Conservation (phyloP, 768 basidiomycete species). For the Dendrothele bispora region DNA sequence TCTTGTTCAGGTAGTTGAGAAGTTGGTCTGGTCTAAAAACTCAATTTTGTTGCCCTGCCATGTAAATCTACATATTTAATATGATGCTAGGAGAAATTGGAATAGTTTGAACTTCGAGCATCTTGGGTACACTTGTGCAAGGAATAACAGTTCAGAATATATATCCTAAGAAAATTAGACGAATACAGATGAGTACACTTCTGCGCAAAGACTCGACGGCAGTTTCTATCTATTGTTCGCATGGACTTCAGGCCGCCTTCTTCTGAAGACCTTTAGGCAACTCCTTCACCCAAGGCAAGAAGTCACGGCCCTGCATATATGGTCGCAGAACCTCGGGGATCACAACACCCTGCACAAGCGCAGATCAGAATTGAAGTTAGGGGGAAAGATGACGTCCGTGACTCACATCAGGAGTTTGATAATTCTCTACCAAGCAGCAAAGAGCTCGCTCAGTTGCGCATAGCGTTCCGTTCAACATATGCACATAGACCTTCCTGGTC, state of each 20-base stretch:
- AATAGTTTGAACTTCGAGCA: too few relatives aligned
- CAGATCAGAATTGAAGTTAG: not conserved
- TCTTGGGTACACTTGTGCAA: too few relatives aligned
- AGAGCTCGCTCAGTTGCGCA: constrained; percentile 96
- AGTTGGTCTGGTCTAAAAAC: too few relatives aligned
- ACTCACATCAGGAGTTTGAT: constrained; percentile 91
- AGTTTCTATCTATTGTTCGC: too few relatives aligned
- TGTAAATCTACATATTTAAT: too few relatives aligned
- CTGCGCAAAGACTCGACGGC: too few relatives aligned
- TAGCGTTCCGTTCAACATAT: constrained; percentile 98
- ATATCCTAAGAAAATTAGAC: too few relatives aligned
- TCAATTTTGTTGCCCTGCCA: too few relatives aligned
- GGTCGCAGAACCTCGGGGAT: constrained; percentile 90
- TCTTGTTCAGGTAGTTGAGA: too few relatives aligned
- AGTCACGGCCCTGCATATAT: constrained; percentile 96
- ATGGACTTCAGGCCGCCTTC: constrained; percentile 59
- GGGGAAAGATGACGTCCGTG: constrained; percentile 4
- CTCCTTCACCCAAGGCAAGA: constrained; percentile 81
- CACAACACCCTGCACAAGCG: constrained; percentile 38
- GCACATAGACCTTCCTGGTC: constrained; percentile 89
- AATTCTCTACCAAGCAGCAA: constrained; percentile 98
- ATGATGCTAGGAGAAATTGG: too few relatives aligned
- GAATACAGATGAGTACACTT: too few relatives aligned
- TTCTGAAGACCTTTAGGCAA: constrained; percentile 76
- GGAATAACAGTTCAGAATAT: too few relatives aligned